Conservation (phyloP, 75 land plant genomes). For the Selaginella moellendorffii region DNA sequence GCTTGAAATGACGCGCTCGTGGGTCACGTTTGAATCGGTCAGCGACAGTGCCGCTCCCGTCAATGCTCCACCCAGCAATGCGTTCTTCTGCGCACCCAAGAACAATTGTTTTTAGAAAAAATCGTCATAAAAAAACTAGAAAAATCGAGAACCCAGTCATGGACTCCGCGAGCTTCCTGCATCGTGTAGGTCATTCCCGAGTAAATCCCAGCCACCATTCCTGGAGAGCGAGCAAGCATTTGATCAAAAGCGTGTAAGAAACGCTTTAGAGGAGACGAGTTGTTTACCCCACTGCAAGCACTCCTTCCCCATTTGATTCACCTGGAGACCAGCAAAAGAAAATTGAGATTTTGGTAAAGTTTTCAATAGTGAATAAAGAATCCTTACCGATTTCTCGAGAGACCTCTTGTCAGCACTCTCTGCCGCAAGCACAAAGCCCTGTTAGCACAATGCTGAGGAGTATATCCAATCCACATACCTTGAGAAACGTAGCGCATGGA, state of each 20-base stretch:
- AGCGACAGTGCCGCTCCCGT: conserved; percentile 36
- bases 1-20: conserved; percentile 22
- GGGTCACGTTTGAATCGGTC: conserved; percentile 27
- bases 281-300: conserved; percentile 31
- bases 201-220: conserved; percentile 31
- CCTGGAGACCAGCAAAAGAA: conserved; percentile 2
- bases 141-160: conserved; percentile 34
- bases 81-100: conserved; percentile 26
- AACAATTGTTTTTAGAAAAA: neutral
- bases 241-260: neutral
- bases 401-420: conserved; percentile 24
- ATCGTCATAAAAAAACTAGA: too few species aligned
- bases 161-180: conserved; percentile 36
- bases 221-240: neutral
- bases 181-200: conserved; percentile 26
- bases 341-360: neutral
- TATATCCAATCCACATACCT: conserved; percentile 11
- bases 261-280: neutral
- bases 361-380: neutral
- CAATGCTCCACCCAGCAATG: conserved; percentile 29
- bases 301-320: conserved; percentile 31
- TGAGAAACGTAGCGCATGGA: conserved; percentile 18
- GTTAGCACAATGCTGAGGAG: neutral
- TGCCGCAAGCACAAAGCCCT: conserved; percentile 14
- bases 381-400: conserved; percentile 20